A percentile compares a stretch with the other conserved stretches of the same genome.
phyloP scores from a whole-genome alignment of 1,284 basidiomycete species.

The Cystobasidiaceae sp. region DNA sequence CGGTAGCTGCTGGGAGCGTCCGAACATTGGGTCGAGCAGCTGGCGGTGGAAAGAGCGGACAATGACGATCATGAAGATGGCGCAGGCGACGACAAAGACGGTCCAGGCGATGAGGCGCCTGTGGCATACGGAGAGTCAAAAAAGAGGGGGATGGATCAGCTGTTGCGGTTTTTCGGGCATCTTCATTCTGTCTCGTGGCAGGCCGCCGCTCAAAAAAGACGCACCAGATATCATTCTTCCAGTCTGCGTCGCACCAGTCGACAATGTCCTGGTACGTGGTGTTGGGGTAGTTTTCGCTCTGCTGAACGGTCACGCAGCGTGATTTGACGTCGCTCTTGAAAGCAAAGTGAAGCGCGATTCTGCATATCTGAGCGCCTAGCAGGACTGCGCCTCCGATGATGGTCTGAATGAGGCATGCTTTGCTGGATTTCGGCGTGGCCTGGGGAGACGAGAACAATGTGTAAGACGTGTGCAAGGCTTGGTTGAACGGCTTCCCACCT shows the following conservation, averaged over 20 bases:
- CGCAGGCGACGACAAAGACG: conserved; percentile 23
- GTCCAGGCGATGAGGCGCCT: conserved; percentile 18
- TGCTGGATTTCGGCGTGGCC: not conserved
- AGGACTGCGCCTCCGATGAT: conserved; percentile 6
- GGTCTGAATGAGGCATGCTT: not conserved
- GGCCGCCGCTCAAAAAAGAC: not conserved
- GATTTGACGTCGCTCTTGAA: conserved; percentile 16
- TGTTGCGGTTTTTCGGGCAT: not conserved
- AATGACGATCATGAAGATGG: conserved; percentile 22
- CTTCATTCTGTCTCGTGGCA: not conserved
- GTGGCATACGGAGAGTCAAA: not conserved
- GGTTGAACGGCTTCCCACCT: not conserved
- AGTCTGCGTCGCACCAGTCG: conserved; percentile 3
- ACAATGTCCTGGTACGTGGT: not conserved
- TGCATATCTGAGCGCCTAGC: not conserved
- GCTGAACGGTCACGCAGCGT: not conserved
- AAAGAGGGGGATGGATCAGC: not conserved
- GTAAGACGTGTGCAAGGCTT: not conserved
- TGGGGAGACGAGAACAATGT: too few relatives aligned
- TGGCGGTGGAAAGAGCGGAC: conserved; percentile 16
- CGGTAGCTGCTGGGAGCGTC: not conserved
- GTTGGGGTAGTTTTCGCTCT: not conserved
- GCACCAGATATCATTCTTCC: conserved; percentile 16
- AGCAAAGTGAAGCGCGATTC: conserved; percentile 18
- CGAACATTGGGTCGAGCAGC: conserved; percentile 17